Base-by-base conservation (phyloP, 768 basidiomycete species). In the Amylocystis lapponica region DNA sequence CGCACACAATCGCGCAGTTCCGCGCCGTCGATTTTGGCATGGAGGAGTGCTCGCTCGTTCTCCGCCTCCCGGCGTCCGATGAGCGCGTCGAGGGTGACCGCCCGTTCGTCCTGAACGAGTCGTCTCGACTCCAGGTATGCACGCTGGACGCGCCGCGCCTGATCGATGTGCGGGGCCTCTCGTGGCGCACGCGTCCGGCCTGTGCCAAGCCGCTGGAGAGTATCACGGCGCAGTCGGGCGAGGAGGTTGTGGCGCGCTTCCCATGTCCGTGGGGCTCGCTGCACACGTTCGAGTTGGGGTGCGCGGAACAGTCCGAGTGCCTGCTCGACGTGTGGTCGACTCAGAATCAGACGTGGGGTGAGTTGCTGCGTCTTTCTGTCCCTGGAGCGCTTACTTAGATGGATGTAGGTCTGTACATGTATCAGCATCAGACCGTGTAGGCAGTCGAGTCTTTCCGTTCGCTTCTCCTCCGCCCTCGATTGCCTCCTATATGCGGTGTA, bases 1-100 rank as follows among this genome's bases (percentile, higher is more conserved):
- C 42, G 3, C 44, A 45, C 35, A 59, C 53, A 2, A 49, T 59
- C 31, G 45, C 48, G 17, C 58, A 59, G 34, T 59, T 59, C 49
- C 47, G 56, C 27, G 48, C 46, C n/a, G 36, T 59, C 36, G 58
- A 59, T 46, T 57, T 46, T 32, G 54, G 58, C 8, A 59, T 59
- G 58, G 58, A 59, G 33, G 40, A 45, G 5, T 59, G 58, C 52
- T 45, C 50, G 32, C 50, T 59, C 36, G 50, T 49, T 10, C 25
- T 59, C 19, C 51, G 51, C 9, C 50, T 59, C 16, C 58, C 58
- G 1, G 39, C 34, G 14, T n/a, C 45, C 14, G 39, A 45, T 36
- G 45, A 50, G 27, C 26, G 39, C 16, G 49, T 56, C 27, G 48
- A 49, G 5, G 33, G 33, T 19, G 33, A 34, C 33, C 33, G 8